These are phyloP conservation scores for Sanghuangporus baumii DNA, from an alignment of 1,284 basidiomycete species.

Conservation along the genomic window DNA sequence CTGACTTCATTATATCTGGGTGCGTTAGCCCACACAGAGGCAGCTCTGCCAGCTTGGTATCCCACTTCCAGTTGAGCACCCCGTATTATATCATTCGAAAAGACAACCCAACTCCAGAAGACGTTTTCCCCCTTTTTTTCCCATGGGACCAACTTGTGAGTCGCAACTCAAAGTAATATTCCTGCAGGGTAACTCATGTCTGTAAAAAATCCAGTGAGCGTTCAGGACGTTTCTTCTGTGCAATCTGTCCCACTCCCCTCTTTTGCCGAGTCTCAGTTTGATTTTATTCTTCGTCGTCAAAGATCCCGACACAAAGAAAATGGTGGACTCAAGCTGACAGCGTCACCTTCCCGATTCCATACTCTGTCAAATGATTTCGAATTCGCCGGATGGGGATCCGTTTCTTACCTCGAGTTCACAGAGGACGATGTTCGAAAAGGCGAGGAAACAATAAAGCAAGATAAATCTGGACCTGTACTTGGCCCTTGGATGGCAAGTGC, in stretches of 20 bases:
- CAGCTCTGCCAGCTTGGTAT: no score
- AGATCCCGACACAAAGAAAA: slow-evolving; percentile 27
- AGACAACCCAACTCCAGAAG: no score
- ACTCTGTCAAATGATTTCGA: slow-evolving; percentile 61
- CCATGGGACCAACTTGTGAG: no score
- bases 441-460: slow-evolving; percentile 29
- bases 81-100: no score
- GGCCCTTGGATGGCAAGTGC: slow-evolving; percentile 56
- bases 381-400: slow-evolving; percentile 62
- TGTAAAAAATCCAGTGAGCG: background rate
- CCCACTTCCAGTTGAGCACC: no score
- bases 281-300: slow-evolving; percentile 54
- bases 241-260: slow-evolving; percentile 30
- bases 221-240: background rate
- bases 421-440: slow-evolving; percentile 31
- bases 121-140: no score
- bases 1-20: no score
- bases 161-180: no score
- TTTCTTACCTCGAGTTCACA: slow-evolving; percentile 38
- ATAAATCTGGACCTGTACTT: slow-evolving; percentile 34
- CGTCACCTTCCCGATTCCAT: slow-evolving; percentile 51
- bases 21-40: no score
- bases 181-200: no score
- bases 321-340: slow-evolving; percentile 39
- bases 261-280: slow-evolving; percentile 43